Percentiles rank a stretch among this genome's conserved stretches.
Evolutionary conservation across 306 rosid species (phyloP).

Genomic region (Vigna radiata): DNA sequence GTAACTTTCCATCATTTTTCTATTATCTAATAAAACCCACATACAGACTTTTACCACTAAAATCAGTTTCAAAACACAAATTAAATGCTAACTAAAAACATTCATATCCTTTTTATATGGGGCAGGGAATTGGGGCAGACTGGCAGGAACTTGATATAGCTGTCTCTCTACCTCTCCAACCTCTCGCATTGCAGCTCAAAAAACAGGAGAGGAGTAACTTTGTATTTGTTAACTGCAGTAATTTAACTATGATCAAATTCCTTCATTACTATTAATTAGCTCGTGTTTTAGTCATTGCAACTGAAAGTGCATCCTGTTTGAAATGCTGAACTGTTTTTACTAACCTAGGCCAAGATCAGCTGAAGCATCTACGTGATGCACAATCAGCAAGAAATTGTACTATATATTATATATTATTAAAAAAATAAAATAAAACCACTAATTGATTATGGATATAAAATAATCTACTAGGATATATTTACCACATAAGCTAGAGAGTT

Average conservation of each 20-base stretch:
- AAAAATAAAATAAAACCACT: neutral
- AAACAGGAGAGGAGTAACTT: neutral
- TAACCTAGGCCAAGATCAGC: neutral
- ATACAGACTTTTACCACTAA: neutral
- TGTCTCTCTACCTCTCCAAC: constrained; percentile 2
- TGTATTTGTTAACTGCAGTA: neutral
- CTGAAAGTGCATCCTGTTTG: constrained; percentile 6
- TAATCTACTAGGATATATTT: neutral
- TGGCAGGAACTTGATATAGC: neutral
- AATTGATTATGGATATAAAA: constrained; percentile 15
- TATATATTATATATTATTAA: neutral
- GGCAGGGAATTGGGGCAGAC: too few species aligned
- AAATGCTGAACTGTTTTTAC: constrained; percentile 3
- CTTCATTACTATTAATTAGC: neutral
- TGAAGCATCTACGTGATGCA: constrained; percentile 10
- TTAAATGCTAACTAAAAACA: neutral
- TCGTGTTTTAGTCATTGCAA: constrained; percentile 9
- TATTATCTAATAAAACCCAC: neutral
- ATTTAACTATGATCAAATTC: constrained; percentile 7
- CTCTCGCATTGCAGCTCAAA: neutral
- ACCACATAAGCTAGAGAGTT: neutral
- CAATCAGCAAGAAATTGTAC: constrained; percentile 5
- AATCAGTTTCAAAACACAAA: too few species aligned
- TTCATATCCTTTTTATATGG: neutral
- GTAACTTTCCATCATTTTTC: neutral